Base-by-base conservation (phyloP, 148 eudicot species). In the Rheum nobile region DNA sequence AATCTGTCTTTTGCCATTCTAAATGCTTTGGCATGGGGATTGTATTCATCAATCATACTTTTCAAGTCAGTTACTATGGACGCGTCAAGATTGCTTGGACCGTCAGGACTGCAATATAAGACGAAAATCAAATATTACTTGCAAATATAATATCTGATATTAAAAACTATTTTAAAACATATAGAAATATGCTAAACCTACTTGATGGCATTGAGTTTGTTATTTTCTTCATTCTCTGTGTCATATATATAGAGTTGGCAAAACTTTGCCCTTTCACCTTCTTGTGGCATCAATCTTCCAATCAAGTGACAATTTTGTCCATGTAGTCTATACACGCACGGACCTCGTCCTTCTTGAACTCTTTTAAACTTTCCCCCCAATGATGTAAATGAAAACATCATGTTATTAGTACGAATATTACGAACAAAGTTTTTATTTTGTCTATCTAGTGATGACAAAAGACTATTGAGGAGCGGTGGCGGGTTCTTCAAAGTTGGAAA, bases 361-460 rank as follows among this genome's bases (percentile, higher is more conserved):
- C 31, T 63, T n/a, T 26, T 34, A 26, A 6, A 11, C 32, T 63
- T 63, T 26, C 69, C 69, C 6, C 69, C 69, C 69, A 63, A 9
- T n/a, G 69, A 63, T 26, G 69, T 63, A 63, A 63, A 63, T 22
- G 35, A 24, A 63, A 63, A 63, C 29, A 63, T 63, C 48, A 44
- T 44, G 17, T 44, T 44, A 44, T 44, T 11, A 44, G 48, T 11
- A 11, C 17, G 48, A 44, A 44, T 63, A 4, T 12, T 63, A 26
- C 26, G 31, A 0, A 28, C 0, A 13, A 28, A 63, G 69, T 63
- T 4, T 1, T n/a, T 24, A 35, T 11, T n/a, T 16, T 4, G 26
- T 16, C 22, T 4, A 63, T n/a, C 29, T 2, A 1, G 0, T 26
- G 29, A 6, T 11, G 5, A 22, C 35, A 63, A 13, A 17, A 63